Evolutionary conservation across 495 filamentous ascomycete species (phyloP).

Genomic region (Xylaria palmicola): DNA sequence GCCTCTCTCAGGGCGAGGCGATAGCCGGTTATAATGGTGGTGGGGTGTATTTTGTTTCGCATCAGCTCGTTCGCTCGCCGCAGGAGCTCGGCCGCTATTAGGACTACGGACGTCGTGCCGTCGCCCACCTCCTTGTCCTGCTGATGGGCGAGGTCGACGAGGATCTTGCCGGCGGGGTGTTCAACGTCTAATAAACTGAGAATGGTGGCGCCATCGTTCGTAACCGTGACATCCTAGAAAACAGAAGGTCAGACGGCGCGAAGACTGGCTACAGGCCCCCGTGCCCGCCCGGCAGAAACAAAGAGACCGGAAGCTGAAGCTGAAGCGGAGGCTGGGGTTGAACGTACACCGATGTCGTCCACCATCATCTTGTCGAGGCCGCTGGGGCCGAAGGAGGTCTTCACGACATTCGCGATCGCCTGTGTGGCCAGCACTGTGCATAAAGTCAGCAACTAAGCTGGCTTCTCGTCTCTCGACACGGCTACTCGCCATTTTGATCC

Average conservation of each 20-base stretch:
- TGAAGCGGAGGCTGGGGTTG: background rate
- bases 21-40: slow-evolving; percentile 98
- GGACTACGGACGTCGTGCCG: slow-evolving; percentile 95
- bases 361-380: slow-evolving; percentile 99
- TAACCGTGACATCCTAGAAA: slow-evolving; percentile 90
- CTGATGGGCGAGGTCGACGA: slow-evolving; percentile 96
- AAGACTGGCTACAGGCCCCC: background rate
- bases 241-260: slow-evolving; percentile 18
- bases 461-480: background rate
- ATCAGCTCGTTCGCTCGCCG: slow-evolving; percentile 94
- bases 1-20: slow-evolving; percentile 92
- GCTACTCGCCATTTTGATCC: slow-evolving; percentile 82
- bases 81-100: slow-evolving; percentile 95
- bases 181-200: slow-evolving; percentile 92
- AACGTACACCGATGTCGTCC: slow-evolving; percentile 90
- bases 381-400: slow-evolving; percentile 95
- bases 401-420: slow-evolving; percentile 97
- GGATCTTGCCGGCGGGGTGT: slow-evolving; percentile 96
- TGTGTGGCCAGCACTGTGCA: slow-evolving; percentile 83
- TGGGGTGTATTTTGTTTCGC: slow-evolving; percentile 99
- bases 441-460: slow-evolving; percentile 27
- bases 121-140: slow-evolving; percentile 99
- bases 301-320: background rate
- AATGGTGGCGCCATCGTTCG: slow-evolving; percentile 98
- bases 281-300: too few relatives aligned